These are phyloP conservation scores for Phytophthora constricta DNA, from an alignment of 352 stramenopile genomes.

Conservation along the genomic window DNA sequence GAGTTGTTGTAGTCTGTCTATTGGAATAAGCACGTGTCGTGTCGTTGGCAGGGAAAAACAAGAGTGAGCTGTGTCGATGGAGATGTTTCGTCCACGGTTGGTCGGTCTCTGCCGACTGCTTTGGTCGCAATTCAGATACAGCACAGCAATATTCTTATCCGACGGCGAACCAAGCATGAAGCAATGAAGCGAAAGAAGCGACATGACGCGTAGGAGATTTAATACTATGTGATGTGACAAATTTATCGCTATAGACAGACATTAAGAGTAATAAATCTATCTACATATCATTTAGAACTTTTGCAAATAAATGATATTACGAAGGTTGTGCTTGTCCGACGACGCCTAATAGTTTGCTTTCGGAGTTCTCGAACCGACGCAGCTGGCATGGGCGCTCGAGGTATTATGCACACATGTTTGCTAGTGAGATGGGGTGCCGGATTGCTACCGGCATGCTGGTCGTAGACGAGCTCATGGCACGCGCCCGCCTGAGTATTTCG, in stretches of 20 bases:
- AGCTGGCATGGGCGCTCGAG: conserved; percentile 19
- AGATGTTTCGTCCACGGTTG: background rate
- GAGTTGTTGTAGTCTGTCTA: too few relatives aligned
- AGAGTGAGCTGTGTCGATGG: conserved; percentile 24
- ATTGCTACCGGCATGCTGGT: background rate
- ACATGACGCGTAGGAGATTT: too few relatives aligned
- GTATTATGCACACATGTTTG: conserved; percentile 7
- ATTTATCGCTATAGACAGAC: too few relatives aligned
- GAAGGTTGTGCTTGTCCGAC: too few relatives aligned
- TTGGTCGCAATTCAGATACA: conserved; percentile 19
- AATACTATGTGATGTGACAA: too few relatives aligned
- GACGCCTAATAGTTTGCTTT: conserved; percentile 2
- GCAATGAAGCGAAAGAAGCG: too few relatives aligned
- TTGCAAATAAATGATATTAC: background rate
- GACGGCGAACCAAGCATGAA: too few relatives aligned
- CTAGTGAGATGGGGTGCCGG: too few relatives aligned
- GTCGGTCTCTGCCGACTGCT: conserved; percentile 10
- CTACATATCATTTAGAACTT: background rate
- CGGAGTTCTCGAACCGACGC: background rate
- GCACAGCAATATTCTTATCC: conserved; percentile 34
- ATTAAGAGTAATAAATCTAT: too few relatives aligned
- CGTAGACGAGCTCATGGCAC: too few relatives aligned
- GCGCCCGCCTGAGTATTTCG: too few relatives aligned
- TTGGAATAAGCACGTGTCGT: too few relatives aligned
- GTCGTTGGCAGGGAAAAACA: conserved; percentile 24